Base-by-base conservation (phyloP, 2,329 filamentous ascomycete genomes). In the Sporothrix pseudoabietina region DNA sequence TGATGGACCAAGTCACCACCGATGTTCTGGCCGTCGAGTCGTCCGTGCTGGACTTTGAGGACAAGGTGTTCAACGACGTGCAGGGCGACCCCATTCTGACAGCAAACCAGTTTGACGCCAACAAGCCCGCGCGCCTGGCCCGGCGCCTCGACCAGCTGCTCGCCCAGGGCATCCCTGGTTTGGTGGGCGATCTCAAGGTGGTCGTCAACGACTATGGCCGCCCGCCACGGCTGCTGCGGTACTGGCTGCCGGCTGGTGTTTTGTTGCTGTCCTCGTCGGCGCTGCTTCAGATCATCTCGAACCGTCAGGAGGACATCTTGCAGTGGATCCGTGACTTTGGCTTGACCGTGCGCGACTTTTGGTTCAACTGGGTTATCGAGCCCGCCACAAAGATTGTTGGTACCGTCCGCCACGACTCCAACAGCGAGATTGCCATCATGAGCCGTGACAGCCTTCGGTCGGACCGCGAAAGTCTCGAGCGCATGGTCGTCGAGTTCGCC, bases 401-500 rank as follows among this genome's bases (percentile, higher is more conserved):
- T 68, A 99, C 96, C 0, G 98, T 99, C 77, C 90, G 95, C 5
- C 96, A 98, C 80, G 94, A 98, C 78, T 90, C 93, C 78, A 92
- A 90, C 77, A 97, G 94, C 79, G 95, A 98, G 80, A 95, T 99
- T 76, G 96, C 95, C 61, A 92, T 99, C 76, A 96, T 99, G 92
- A 98, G 94, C 83, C 93, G 94, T 74, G 92, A 95, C 77, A 98
- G 94, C 77, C 87, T 99, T 30, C 91, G 92, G 80, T 94, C 94
- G 1, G 96, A 99, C 80, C 90, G 94, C 44, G 93, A 94, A 71
- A 98, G 94, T 79, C 84, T 99, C 44, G 95, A 99, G 81, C 91
- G 96, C 66, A 99, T 99, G 96, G 97, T 99, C 4, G 91, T 99
- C 52, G 96, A 98, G 77, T 99, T 99, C 83, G 93, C 94, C 4